Base-by-base conservation (phyloP, 164 flowering plant genomes). In the Vitis rotundifolia region DNA sequence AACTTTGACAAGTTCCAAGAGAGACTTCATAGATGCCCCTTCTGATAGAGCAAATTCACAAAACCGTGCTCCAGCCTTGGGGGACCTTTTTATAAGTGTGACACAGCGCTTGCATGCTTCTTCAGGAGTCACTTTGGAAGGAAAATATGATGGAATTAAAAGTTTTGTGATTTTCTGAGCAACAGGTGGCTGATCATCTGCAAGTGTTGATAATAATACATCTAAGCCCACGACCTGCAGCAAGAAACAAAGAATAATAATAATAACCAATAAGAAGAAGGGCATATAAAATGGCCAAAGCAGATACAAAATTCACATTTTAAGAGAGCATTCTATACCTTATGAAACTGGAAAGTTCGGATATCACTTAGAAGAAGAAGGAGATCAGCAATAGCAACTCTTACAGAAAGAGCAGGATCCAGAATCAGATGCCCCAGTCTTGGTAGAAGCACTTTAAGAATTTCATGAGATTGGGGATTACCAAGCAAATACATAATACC, bases 381-480 rank as follows among this genome's bases (percentile, higher is more conserved):
- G 61, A 96, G 91, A 84, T 96, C 94, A 11, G 73, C 73, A 12
- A 83, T 51, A 64, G 97, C 89, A 64, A 77, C 75, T 70, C 92
- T 84, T 26, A 89, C 78, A 11, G 88, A 77, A 64, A 87, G 79
- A 71, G 69, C 74, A 72, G 86, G 74, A 79, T 96, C 98, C 51
- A 69, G 63, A 59, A 96, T 86, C 78, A 93, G 75, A 72, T 82
- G 84, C 3, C 94, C 84, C 62, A 92, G 56, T 78, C 97, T 88
- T 53, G 99, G 94, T 75, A 96, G 83, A 73, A 93, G 91, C 67
- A 93, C 97, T 85, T 89, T 93, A 16, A 96, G 88, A 67, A 96
- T 73, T 76, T 93, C 95, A 77, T 91, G 99, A 75, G 94, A 79
- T 69, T 87, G 97, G n/a, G 98, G 97, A 76, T 93, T 96, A 6